Conservation (phyloP, 176 grass and related monocot genomes). For the Avena eriantha region DNA sequence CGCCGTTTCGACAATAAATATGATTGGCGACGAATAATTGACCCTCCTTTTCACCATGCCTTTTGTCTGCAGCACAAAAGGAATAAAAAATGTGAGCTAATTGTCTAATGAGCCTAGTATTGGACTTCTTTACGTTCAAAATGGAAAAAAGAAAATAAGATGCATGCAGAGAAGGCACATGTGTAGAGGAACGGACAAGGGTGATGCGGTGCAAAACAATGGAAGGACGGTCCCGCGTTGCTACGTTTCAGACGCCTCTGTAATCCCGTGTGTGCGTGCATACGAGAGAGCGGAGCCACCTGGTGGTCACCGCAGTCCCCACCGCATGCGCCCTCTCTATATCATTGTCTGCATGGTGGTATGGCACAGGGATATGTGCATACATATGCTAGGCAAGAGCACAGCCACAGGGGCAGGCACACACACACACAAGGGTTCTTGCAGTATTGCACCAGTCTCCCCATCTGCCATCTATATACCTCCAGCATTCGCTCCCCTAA, state of each 20-base stretch:
- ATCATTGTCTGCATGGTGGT: constrained; percentile 60
- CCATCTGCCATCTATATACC: constrained; percentile 43
- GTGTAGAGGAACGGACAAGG: constrained; percentile 25
- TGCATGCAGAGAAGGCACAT: constrained; percentile 44
- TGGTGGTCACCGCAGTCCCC: constrained; percentile 61
- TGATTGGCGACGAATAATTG: constrained; percentile 19
- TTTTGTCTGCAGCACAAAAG: constrained; percentile 33
- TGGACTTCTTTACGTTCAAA: constrained; percentile 15
- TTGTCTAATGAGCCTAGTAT: neutral
- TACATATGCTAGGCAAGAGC: constrained; percentile 47
- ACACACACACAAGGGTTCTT: constrained; percentile 25
- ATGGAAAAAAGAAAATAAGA: constrained; percentile 22
- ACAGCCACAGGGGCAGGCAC: constrained; percentile 31
- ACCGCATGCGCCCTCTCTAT: constrained; percentile 40
- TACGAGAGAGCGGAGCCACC: constrained; percentile 38
- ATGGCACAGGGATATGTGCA: constrained; percentile 54
- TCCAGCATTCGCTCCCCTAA: constrained; percentile 43
- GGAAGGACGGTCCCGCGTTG: constrained; percentile 23
- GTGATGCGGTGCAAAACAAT: constrained; percentile 47
- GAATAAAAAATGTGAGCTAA: constrained; percentile 35
- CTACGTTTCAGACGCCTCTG: constrained; percentile 47
- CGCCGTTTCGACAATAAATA: neutral
- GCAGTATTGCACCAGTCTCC: constrained; percentile 42
- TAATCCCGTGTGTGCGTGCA: constrained; percentile 54
- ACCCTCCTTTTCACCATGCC: neutral